These are phyloP conservation scores for Mesostigma viride DNA, from an alignment of 139 green algal species.

Conservation along the genomic window DNA sequence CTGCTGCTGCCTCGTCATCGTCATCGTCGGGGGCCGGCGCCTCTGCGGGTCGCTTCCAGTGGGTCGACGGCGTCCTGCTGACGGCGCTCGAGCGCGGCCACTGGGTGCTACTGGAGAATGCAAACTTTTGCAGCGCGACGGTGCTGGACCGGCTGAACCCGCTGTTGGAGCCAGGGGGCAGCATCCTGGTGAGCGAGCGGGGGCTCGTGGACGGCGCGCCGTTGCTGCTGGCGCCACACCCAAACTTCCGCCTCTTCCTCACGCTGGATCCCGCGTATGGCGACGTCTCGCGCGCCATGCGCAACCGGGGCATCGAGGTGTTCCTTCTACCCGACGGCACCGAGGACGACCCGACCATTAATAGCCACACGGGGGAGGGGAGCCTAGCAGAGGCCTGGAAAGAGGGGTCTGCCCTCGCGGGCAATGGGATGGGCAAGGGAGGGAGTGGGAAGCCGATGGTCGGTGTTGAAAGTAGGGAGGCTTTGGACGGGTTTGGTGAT, in stretches of 20 bases:
- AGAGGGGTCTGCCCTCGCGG: too few relatives aligned
- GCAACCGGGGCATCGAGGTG: slow-evolving; percentile 90
- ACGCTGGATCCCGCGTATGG: slow-evolving; percentile 73
- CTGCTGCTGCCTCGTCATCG: too few relatives aligned
- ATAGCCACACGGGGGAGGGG: too few relatives aligned
- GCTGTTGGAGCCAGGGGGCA: slow-evolving; percentile 78
- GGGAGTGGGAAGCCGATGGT: too few relatives aligned
- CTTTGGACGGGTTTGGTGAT: too few relatives aligned
- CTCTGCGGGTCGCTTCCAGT: slow-evolving; percentile 90
- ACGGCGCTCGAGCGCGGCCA: slow-evolving; percentile 63
- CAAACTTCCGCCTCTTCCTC: slow-evolving; percentile 88
- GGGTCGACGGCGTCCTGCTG: slow-evolving; percentile 87
- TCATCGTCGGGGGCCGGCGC: too few relatives aligned
- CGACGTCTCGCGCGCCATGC: slow-evolving; percentile 92
- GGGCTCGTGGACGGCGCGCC: slow-evolving; percentile 37
- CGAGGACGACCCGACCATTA: too few relatives aligned
- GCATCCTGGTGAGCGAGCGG: slow-evolving; percentile 78
- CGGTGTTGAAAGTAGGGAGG: too few relatives aligned
- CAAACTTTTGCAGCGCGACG: slow-evolving; percentile 88
- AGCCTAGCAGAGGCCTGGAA: too few relatives aligned
- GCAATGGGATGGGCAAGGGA: too few relatives aligned
- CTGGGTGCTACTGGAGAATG: slow-evolving; percentile 93
- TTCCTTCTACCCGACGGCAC: slow-evolving; percentile 56
- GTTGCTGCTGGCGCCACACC: slow-evolving; percentile 70
- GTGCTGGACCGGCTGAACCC: slow-evolving; percentile 95